Evolutionary conservation across 139 green algal genomes (phyloP), one percentile per base, ranked within the genome.

Genomic region (Micractinium conductrix): DNA sequence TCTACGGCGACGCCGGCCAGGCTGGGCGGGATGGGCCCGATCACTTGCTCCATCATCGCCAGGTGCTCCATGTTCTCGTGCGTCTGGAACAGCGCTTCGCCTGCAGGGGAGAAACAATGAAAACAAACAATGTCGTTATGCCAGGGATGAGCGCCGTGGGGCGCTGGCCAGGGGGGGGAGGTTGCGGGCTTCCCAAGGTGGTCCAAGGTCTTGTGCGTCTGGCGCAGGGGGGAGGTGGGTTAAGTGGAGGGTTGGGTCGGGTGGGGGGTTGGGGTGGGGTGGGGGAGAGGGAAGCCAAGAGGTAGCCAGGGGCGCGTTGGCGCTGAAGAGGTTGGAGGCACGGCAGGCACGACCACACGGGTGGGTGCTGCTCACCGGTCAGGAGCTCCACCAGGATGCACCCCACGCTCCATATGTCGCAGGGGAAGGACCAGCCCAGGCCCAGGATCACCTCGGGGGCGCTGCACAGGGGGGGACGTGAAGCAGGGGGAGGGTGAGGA

Each of bases 31-130:
- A 98, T 91, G 9, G 88, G 75, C 2, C 94, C 96, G 71, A 99
- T 84, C 69, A 97, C 93, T n/a, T 81, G 67, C 90, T 99, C 91
- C 96, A 99, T 99, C 97, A 99, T 99, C 4, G 95, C 97, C 60
- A 99, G 87, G 90, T 99, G 97, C 89, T 99, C 97, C 84, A 98
- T 82, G 91, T 99, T 98, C 60, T 99, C 96, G 87, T 99, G 97
- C 50, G 97, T 99, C 88, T 98, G 91, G 83, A 98, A 98, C n/a
- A 98, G 87, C 24, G 95, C 95, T 43, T 97, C 92, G 30, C 95
- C 90, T 93, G 87, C 81, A 28, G 6, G 37, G 8, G 12, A 60
- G 44, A 14, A 48, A n/a, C n/a, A n/a, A n/a, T n/a, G n/a, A n/a
- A n/a, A n/a, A n/a, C n/a, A n/a, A n/a, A n/a, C n/a, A n/a, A n/a